Evolutionary conservation across 352 stramenopile genomes (phyloP).

Genomic region (Phytophthora brassicae): DNA sequence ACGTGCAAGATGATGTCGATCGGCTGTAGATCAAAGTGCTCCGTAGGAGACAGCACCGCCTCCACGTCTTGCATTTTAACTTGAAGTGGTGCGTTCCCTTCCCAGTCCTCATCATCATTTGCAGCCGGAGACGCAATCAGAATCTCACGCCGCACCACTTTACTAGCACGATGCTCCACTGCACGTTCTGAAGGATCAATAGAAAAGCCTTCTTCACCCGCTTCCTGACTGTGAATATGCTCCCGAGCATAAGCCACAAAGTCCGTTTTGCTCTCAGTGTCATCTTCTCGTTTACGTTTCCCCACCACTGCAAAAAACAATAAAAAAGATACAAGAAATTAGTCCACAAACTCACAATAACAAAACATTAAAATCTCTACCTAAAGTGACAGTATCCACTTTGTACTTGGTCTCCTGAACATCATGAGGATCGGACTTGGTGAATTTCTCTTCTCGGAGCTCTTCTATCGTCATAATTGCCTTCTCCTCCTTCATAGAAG

Average conservation of each 20-base stretch:
- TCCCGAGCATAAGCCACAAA: slow-evolving; percentile 78
- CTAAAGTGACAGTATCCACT: slow-evolving; percentile 9
- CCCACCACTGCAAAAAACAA: slow-evolving; percentile 5
- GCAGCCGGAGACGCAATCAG: slow-evolving; percentile 78
- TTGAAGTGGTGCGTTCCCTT: slow-evolving; percentile 36
- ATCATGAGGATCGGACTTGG: not conserved
- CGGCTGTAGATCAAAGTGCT: slow-evolving; percentile 85
- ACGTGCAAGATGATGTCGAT: slow-evolving; percentile 89
- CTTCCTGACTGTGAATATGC: slow-evolving; percentile 79
- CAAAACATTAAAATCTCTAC: slow-evolving; percentile 3
- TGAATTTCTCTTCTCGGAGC: slow-evolving; percentile 2
- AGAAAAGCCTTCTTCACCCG: slow-evolving; percentile 79
- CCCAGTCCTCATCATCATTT: slow-evolving; percentile 81
- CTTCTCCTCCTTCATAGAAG: not conserved
- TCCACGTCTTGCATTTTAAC: slow-evolving; percentile 41
- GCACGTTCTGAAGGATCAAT: slow-evolving; percentile 84
- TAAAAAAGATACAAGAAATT: not conserved
- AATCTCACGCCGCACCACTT: slow-evolving; percentile 83
- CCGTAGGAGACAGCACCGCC: slow-evolving; percentile 40
- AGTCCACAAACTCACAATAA: not conserved
- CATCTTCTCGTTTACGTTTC: slow-evolving; percentile 38
- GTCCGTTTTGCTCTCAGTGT: slow-evolving; percentile 24
- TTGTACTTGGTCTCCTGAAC: slow-evolving; percentile 7
- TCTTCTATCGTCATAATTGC: slow-evolving; percentile 4
- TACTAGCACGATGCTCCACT: slow-evolving; percentile 82